These are phyloP conservation scores for Acer negundo DNA, from an alignment of 345 rosid species.

Conservation along the genomic window DNA sequence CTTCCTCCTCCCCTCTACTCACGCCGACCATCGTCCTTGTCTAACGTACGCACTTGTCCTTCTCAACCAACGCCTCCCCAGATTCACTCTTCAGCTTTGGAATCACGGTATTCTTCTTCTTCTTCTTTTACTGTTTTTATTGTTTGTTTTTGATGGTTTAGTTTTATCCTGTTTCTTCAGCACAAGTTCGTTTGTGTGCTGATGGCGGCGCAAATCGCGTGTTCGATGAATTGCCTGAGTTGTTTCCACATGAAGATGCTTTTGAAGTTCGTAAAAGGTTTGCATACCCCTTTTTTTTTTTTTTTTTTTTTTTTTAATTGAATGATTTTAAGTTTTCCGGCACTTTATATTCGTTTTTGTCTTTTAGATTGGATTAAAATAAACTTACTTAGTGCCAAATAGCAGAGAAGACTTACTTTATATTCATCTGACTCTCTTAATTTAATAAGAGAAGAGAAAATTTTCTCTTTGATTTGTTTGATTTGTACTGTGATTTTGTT, in stretches of 20 bases:
- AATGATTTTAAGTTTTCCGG: not conserved
- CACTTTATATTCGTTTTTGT: not conserved
- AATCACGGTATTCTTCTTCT: slow-evolving; percentile 56
- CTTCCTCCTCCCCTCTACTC: slow-evolving; percentile 64
- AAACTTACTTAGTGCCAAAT: too few species aligned
- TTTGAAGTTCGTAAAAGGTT: slow-evolving; percentile 62
- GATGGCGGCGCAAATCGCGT: slow-evolving; percentile 99
- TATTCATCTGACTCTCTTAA: too few species aligned
- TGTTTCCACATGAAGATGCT: slow-evolving; percentile 65
- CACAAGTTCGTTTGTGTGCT: slow-evolving; percentile 78
- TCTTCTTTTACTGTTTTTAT: not conserved
- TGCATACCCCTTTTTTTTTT: not conserved
- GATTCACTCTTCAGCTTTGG: slow-evolving; percentile 88
- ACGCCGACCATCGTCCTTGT: slow-evolving; percentile 29
- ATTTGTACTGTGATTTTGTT: not conserved
- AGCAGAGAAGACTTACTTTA: too few species aligned
- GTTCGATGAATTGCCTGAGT: slow-evolving; percentile 80
- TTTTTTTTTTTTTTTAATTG: not conserved
- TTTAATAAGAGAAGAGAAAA: too few species aligned
- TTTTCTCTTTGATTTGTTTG: not conserved
- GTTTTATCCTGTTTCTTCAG: slow-evolving; percentile 42
- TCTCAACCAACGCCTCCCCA: slow-evolving; percentile 75
- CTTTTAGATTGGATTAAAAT: too few species aligned
- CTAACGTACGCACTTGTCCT: slow-evolving; percentile 61
- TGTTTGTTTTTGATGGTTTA: not conserved